These are phyloP conservation scores for Sarocladium strictum DNA, from an alignment of 2,329 filamentous ascomycete species.

Conservation along the genomic window DNA sequence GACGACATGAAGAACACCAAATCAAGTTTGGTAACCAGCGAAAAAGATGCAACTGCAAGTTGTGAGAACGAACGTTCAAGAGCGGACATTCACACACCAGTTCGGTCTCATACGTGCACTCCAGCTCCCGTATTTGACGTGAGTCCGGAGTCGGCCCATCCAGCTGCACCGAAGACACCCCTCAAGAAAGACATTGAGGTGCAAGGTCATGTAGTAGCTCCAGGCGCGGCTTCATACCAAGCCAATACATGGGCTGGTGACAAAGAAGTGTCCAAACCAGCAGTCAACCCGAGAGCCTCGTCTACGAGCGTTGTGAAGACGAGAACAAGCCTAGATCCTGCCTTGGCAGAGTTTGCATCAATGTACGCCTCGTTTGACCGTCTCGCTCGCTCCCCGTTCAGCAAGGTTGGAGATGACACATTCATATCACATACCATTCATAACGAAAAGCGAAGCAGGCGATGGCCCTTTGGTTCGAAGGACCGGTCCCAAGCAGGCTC, in stretches of 20 bases:
- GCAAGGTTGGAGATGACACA: conserved; percentile 15
- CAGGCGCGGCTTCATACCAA: background rate
- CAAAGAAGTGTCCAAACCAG: conserved; percentile 1
- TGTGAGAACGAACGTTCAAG: no score
- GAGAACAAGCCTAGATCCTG: conserved; percentile 17
- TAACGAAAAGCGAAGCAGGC: background rate
- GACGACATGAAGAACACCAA: no score
- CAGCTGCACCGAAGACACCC: background rate
- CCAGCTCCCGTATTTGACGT: no score
- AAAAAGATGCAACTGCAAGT: no score
- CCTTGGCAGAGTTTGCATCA: conserved; percentile 22
- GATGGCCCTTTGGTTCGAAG: background rate
- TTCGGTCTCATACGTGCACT: background rate
- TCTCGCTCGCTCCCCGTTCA: conserved; percentile 18
- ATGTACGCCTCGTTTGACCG: conserved; percentile 22
- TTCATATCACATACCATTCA: background rate
- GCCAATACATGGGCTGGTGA: background rate
- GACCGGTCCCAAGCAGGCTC: background rate
- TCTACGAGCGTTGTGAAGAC: conserved; percentile 12
- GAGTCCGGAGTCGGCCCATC: no score
- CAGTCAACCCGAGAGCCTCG: conserved; percentile 10
- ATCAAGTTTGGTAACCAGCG: no score
- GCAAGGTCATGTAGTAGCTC: background rate
- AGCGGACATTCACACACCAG: background rate
- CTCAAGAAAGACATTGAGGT: background rate